Evolutionary conservation across 306 rosid species (phyloP).

Genomic region (Vigna radiata): DNA sequence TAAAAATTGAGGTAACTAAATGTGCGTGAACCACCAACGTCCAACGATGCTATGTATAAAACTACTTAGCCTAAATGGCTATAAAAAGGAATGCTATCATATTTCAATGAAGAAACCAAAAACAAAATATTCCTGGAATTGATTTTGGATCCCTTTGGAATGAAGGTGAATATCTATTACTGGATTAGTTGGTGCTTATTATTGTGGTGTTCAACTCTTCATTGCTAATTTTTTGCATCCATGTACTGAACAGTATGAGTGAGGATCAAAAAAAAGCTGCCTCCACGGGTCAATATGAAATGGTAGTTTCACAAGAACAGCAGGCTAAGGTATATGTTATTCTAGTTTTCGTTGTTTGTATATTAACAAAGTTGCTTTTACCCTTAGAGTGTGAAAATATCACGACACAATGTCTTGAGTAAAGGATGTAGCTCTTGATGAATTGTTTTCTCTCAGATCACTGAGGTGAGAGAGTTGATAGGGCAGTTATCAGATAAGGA

Average conservation of each 20-base stretch:
- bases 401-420: neutral
- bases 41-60: too few species aligned
- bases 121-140: too few species aligned
- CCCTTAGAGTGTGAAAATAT: slow-evolving; percentile 12
- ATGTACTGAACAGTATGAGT: slow-evolving; percentile 58
- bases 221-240: slow-evolving; percentile 41
- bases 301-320: slow-evolving; percentile 59
- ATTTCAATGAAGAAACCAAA: too few species aligned
- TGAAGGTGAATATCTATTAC: slow-evolving; percentile 23
- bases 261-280: slow-evolving; percentile 49
- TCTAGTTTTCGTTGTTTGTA: slow-evolving; percentile 1
- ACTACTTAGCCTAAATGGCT: too few species aligned
- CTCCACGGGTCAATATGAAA: slow-evolving; percentile 51
- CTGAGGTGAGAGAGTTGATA: slow-evolving; percentile 70
- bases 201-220: slow-evolving; percentile 18
- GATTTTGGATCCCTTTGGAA: neutral
- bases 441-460: slow-evolving; percentile 59
- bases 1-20: too few species aligned
- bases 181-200: slow-evolving; percentile 25
- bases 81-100: too few species aligned
- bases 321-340: slow-evolving; percentile 67
- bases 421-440: neutral
- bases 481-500: slow-evolving; percentile 72
- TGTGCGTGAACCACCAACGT: too few species aligned
- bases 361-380: neutral